phyloP scores from a whole-genome alignment of 2,329 filamentous ascomycete species.

The Bretziella fagacearum region DNA sequence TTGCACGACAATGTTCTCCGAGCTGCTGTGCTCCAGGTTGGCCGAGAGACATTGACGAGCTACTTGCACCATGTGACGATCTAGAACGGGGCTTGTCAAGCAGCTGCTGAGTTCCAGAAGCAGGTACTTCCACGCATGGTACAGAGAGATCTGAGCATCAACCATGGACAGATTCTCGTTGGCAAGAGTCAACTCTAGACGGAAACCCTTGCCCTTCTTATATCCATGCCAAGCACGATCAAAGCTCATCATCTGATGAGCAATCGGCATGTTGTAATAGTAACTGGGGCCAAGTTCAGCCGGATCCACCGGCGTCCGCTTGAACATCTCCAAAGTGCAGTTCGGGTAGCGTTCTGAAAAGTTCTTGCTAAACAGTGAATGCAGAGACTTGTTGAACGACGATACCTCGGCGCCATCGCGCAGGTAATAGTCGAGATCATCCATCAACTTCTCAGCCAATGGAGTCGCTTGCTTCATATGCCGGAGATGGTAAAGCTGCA shows the following conservation, averaged over 20 bases:
- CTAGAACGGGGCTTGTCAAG: constrained; percentile 36
- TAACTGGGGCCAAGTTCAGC: constrained; percentile 57
- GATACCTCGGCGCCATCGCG: constrained; percentile 63
- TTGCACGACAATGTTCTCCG: constrained; percentile 66
- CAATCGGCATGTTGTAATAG: constrained; percentile 68
- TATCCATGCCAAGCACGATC: constrained; percentile 62
- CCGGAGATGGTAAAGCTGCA: constrained; percentile 75
- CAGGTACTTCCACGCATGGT: constrained; percentile 79
- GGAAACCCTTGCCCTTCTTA: constrained; percentile 52
- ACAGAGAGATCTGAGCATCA: constrained; percentile 74
- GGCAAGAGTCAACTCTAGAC: constrained; percentile 65
- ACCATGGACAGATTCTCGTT: constrained; percentile 86
- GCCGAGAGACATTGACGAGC: constrained; percentile 61
- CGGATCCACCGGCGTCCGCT: constrained; percentile 50
- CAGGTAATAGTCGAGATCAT: constrained; percentile 63
- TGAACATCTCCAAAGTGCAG: constrained; percentile 61
- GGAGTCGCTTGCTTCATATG: constrained; percentile 50
- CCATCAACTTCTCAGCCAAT: constrained; percentile 54
- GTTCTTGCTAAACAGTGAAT: constrained; percentile 71
- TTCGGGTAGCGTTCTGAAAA: constrained; percentile 61
- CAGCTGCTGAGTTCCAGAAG: constrained; percentile 64
- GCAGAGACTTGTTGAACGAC: constrained; percentile 73
- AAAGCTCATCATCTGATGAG: constrained; percentile 56
- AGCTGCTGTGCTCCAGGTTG: constrained; percentile 54
- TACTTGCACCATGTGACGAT: constrained; percentile 55